Evolutionary conservation across 2,329 filamentous ascomycete species (phyloP), one percentile per base, ranked within the genome.

Genomic region (Metarhizium rileyi): DNA sequence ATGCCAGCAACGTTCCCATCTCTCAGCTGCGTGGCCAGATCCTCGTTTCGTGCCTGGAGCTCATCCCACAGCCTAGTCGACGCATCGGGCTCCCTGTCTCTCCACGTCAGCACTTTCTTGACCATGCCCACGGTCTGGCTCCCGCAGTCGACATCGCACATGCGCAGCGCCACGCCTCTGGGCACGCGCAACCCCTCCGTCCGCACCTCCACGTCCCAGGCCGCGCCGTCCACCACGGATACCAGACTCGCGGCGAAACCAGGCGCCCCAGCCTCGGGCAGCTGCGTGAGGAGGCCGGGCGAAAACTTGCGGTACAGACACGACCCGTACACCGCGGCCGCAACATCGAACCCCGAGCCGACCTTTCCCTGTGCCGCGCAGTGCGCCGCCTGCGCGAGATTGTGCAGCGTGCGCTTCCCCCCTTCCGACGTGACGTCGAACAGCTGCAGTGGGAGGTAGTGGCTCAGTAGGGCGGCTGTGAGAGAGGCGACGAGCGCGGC

Each of bases 301-400:
- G 87, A 91, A 71, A 98, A 98, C n/a, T 93, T 84, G 20, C 86
- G 80, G 74, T 98, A 98, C 10, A 86, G 74, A 64, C 89, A 95
- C 16, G 87, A 90, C 16, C 93, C 93, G 66, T 89, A 96, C 16
- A 95, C 89, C 18, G 93, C 93, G 25, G 87, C 84, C 0, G 91
- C 93, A 47, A 98, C 86, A 64, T 98, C 93, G 65, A 98, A 98
- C 20, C 93, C 93, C 1, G 87, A 93, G 46, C 93, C 93, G 18
- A 98, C 84, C 68, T 98, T 98, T 23, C 93, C 93, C 70, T 98
- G 93, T 0, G 93, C 93, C 1, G 91, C 89, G 63, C 91, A 96
- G 70, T 98, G 93, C 4, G 89, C 85, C 1, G 87, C 87, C 72
- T 98, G 93, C 0, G 91, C 86, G 46, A 98, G 82, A 68, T 97